Base-by-base conservation (phyloP, 2,329 filamentous ascomycete genomes). In the Fusarium oxysporum region DNA sequence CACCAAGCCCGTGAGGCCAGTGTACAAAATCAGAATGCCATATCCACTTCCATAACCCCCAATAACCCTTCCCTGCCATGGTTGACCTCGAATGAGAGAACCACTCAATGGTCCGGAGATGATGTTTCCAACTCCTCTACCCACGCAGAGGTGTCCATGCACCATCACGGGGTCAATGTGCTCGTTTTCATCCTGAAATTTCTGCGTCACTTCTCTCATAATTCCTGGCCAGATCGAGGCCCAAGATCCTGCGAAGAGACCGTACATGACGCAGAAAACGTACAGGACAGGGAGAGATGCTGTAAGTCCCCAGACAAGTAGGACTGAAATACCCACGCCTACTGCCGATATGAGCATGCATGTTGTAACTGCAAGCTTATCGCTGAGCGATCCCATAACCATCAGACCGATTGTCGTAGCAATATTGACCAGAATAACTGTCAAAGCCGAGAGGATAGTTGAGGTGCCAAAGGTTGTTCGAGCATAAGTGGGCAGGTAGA, bases 221-320 rank as follows among this genome's bases (percentile, higher is more conserved):
- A 87, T 83, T 0, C 87, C 87, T 9, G 85, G 85, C 89, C 89
- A 92, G 0, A 88, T 87, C 1, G 87, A 86, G 23, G 86, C 87
- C 76, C 88, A 92, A 0, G 86, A 86, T 5, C 89, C 87, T 0
- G 89, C 89, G 56, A 91, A 92, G 68, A 91, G 85, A 2, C 90
- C 90, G 74, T 89, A 92, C n/a, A 86, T 82, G 23, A 90, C 78
- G n/a, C 88, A 87, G 76, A 91, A 92, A 19, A 87, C 73, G 16
- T 88, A 86, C n/a, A 92, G 80, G 6, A 88, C 78, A 3, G 83
- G 83, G 25, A 89, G 79, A 14, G 83, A 84, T 2, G 81, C 82
- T 28, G 87, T 84, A 21, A 86, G 77, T 1, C 89, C 90, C 90
- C 90, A 92, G 54, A 91, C 80, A 13, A 90, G 75, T 23, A 92